Evolutionary conservation across 2,329 filamentous ascomycete species (phyloP).

Genomic region (Blumeria hordei): DNA sequence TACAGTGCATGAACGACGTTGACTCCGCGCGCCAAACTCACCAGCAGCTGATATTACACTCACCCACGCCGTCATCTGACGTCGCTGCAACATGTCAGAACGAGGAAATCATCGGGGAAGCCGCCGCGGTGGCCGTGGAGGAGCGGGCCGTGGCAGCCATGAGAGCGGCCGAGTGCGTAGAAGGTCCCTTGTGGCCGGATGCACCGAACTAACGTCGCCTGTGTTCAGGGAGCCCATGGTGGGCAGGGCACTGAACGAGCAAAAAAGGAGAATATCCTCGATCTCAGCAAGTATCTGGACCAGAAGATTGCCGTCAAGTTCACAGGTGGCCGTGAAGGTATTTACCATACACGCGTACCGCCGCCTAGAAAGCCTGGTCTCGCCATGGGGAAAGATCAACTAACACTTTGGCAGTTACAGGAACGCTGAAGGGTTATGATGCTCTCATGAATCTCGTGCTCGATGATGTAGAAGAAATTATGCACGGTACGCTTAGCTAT

Average conservation of each 20-base stretch:
- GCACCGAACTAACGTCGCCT: too few species aligned
- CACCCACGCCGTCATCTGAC: too few species aligned
- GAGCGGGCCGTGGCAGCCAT: slow-evolving; percentile 6
- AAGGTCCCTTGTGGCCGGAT: too few species aligned
- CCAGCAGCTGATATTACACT: too few species aligned
- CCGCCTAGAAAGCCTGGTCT: too few species aligned
- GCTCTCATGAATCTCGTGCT: slow-evolving; percentile 95
- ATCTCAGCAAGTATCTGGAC: slow-evolving; percentile 89
- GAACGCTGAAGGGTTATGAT: slow-evolving; percentile 83
- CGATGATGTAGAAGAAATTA: slow-evolving; percentile 75
- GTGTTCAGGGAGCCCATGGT: too few species aligned
- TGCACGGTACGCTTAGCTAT: slow-evolving; percentile 40
- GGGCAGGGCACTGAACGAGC: slow-evolving; percentile 32
- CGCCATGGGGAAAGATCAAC: background rate
- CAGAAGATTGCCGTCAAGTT: slow-evolving; percentile 92
- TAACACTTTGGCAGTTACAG: slow-evolving; percentile 37
- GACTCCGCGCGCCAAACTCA: too few species aligned
- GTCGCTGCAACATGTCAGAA: slow-evolving; percentile 7
- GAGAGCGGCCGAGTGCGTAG: slow-evolving; percentile 3
- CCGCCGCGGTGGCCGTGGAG: slow-evolving; percentile 3
- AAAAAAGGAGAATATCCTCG: slow-evolving; percentile 97
- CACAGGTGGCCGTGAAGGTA: slow-evolving; percentile 79
- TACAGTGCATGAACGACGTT: too few species aligned
- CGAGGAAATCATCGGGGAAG: slow-evolving; percentile 10
- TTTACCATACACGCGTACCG: background rate